Conservation (phyloP, 2,329 filamentous ascomycete genomes). For the Monosporascus sp. region DNA sequence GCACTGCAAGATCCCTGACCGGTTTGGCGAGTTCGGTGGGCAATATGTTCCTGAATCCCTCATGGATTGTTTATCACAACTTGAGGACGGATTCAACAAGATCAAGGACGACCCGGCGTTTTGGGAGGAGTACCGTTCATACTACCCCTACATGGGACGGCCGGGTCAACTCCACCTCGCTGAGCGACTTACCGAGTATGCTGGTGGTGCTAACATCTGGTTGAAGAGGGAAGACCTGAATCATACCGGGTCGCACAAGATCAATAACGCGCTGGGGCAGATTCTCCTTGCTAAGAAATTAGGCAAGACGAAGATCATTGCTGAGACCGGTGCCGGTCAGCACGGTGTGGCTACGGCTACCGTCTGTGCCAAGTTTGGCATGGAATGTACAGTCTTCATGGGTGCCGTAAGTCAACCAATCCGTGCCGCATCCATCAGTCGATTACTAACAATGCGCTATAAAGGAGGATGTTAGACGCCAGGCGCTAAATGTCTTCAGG, state of each 20-base stretch:
- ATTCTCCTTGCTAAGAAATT: conserved; percentile 78
- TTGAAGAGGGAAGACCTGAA: conserved; percentile 96
- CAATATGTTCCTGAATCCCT: conserved; percentile 97
- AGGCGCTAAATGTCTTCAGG: conserved; percentile 96
- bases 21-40: conserved; percentile 93
- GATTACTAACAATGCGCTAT: conserved; percentile 11
- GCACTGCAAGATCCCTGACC: conserved; percentile 73
- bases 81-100: conserved; percentile 85
- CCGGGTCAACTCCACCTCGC: conserved; percentile 89
- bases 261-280: conserved; percentile 97
- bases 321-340: conserved; percentile 94
- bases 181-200: conserved; percentile 79
- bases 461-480: conserved; percentile 84
- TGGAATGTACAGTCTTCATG: conserved; percentile 99
- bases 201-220: conserved; percentile 93
- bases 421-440: background rate
- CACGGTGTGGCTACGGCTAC: conserved; percentile 97
- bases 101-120: conserved; percentile 84
- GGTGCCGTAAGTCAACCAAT: conserved; percentile 55
- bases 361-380: conserved; percentile 94
- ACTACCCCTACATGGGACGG: conserved; percentile 96
- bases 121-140: conserved; percentile 94
- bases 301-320: conserved; percentile 95
- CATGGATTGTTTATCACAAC: conserved; percentile 90
- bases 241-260: conserved; percentile 98